A percentile compares a stretch with the other conserved stretches of the same genome.
Conservation (phyloP, 2,329 filamentous ascomycete genomes). For the Coleophoma crateriformis region DNA sequence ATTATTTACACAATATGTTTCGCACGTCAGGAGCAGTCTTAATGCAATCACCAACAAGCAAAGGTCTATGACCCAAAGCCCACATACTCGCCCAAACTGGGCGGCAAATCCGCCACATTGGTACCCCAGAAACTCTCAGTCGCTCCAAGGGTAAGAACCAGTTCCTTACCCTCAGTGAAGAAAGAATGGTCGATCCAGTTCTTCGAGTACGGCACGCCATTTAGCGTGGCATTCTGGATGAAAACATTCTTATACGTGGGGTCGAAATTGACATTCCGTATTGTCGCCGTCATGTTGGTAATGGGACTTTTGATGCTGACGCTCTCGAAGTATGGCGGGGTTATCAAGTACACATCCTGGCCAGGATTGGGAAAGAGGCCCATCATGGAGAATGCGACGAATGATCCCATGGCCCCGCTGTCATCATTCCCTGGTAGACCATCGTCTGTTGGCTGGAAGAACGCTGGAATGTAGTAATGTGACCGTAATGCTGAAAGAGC, state of each 20-base stretch:
- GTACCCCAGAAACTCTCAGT: conserved; percentile 63
- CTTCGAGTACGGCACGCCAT: conserved; percentile 54
- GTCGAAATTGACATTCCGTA: conserved; percentile 59
- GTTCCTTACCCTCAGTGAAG: conserved; percentile 57
- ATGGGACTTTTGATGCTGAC: conserved; percentile 51
- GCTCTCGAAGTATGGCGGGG: conserved; percentile 58
- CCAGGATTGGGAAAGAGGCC: conserved; percentile 62
- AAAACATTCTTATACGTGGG: conserved; percentile 50
- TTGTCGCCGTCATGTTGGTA: conserved; percentile 53
- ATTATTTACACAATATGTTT: too few relatives aligned
- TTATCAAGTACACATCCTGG: conserved; percentile 66
- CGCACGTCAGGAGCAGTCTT: too few relatives aligned
- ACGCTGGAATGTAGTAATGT: conserved; percentile 60
- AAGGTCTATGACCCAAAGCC: not conserved
- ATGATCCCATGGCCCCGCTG: conserved; percentile 52
- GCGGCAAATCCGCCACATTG: conserved; percentile 51
- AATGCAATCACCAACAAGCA: too few relatives aligned
- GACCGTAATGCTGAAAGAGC: conserved; percentile 43
- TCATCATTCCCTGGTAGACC: conserved; percentile 70
- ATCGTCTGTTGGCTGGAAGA: conserved; percentile 51
- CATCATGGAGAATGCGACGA: conserved; percentile 23
- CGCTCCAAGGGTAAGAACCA: conserved; percentile 55
- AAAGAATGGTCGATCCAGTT: conserved; percentile 68
- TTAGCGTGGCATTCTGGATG: conserved; percentile 58
- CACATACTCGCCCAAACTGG: conserved; percentile 33